Percentiles rank a stretch among this genome's conserved stretches.
These are phyloP conservation scores for Orbilia javanica DNA, from an alignment of 2,329 filamentous ascomycete species.

Conservation along the genomic window DNA sequence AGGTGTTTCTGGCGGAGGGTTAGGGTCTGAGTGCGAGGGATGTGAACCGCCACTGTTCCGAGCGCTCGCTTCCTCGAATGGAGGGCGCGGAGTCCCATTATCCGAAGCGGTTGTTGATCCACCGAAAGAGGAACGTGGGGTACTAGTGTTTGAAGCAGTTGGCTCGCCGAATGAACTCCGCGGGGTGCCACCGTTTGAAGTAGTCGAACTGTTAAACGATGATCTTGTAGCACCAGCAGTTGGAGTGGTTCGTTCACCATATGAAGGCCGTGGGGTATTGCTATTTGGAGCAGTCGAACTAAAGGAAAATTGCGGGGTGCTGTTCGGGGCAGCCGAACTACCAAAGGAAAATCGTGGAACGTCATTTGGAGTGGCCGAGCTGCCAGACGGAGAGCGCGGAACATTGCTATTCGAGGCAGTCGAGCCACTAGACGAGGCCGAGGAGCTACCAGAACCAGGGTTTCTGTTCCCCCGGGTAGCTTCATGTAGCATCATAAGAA, in stretches of 20 bases:
- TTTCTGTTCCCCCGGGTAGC: background rate
- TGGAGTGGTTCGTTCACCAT: no score
- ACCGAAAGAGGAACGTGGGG: conserved; percentile 8
- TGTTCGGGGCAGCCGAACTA: background rate
- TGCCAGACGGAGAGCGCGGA: background rate
- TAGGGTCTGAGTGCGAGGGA: background rate
- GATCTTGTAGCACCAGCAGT: no score
- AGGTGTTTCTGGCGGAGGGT: background rate
- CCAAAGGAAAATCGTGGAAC: background rate
- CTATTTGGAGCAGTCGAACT: no score
- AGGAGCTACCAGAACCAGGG: background rate
- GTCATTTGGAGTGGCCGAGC: background rate
- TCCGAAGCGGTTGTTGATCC: background rate
- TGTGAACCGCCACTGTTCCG: background rate
- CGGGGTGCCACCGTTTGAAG: no score
- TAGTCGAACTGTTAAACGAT: no score
- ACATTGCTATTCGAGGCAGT: background rate
- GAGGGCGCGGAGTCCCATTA: background rate
- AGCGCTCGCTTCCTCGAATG: background rate
- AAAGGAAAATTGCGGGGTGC: no score
- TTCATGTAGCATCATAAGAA: background rate
- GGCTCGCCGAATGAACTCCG: no score
- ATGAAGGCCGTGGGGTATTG: no score
- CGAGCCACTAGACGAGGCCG: conserved; percentile 1
- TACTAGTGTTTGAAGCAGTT: no score